Percentiles rank a stretch among this genome's conserved stretches.
Evolutionary conservation across 2,329 filamentous ascomycete genomes (phyloP).

Genomic region (Dactylellina parvicollis): DNA sequence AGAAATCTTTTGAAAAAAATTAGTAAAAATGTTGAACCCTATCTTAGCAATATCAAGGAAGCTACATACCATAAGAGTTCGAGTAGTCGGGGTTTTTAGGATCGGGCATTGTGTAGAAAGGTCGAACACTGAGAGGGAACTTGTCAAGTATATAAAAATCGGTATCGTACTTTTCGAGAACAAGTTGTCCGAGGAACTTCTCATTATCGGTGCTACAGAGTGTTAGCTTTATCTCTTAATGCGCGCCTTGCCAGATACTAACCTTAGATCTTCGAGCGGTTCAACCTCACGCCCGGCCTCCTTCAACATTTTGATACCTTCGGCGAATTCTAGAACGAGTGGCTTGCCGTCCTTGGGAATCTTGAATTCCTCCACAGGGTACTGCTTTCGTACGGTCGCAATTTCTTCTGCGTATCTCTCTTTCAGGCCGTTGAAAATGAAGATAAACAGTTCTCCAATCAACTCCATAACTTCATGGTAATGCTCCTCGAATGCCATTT

Average conservation of each 20-base stretch:
- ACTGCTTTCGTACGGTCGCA: slow-evolving; percentile 75
- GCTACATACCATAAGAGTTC: slow-evolving; percentile 66
- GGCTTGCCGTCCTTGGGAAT: slow-evolving; percentile 78
- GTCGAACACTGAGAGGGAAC: slow-evolving; percentile 86
- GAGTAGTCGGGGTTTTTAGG: slow-evolving; percentile 73
- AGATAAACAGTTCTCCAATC: slow-evolving; percentile 77
- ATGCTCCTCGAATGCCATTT: slow-evolving; percentile 84
- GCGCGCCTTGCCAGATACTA: slow-evolving; percentile 28
- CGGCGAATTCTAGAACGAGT: slow-evolving; percentile 75
- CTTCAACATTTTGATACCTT: slow-evolving; percentile 79
- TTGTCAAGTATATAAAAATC: slow-evolving; percentile 98
- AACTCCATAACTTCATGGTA: slow-evolving; percentile 79
- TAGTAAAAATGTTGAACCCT: slow-evolving; percentile 3
- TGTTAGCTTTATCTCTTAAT: background rate
- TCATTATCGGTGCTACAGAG: slow-evolving; percentile 76
- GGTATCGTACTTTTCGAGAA: slow-evolving; percentile 87
- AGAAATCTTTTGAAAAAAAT: slow-evolving; percentile 72
- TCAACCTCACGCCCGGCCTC: slow-evolving; percentile 78
- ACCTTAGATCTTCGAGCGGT: slow-evolving; percentile 80
- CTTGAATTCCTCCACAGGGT: slow-evolving; percentile 80
- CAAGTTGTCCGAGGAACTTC: slow-evolving; percentile 85
- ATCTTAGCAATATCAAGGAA: background rate
- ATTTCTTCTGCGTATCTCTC: slow-evolving; percentile 76
- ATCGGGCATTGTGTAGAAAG: slow-evolving; percentile 90
- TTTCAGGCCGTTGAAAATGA: slow-evolving; percentile 80